Conservation (phyloP, 2,329 filamentous ascomycete genomes). For the Hypoxylon sp. region DNA sequence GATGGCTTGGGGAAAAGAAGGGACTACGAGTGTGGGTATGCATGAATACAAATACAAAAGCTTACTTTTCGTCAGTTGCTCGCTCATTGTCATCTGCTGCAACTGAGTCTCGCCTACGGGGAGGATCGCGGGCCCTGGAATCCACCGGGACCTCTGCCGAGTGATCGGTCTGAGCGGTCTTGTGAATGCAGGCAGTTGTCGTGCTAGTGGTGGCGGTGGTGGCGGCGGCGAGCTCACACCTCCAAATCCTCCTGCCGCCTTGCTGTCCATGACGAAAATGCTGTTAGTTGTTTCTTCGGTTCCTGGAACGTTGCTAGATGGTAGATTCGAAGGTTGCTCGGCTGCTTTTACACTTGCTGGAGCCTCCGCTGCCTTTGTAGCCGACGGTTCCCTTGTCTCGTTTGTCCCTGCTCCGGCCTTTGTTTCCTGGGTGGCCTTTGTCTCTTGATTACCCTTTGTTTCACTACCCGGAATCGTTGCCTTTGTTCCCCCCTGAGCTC, state of each 20-base stretch:
- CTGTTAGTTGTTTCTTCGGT: neutral
- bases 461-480: neutral
- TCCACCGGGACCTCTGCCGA: slow-evolving; percentile 34
- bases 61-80: slow-evolving; percentile 41
- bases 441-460: slow-evolving; percentile 15
- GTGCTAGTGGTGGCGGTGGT: neutral
- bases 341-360: neutral
- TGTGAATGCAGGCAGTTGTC: neutral
- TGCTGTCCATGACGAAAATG: no score
- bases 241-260: neutral
- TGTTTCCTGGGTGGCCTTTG: slow-evolving; percentile 1
- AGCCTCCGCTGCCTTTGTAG: neutral
- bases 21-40: neutral
- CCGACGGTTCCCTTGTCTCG: neutral
- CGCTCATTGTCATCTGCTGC: slow-evolving; percentile 44
- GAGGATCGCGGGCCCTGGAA: slow-evolving; percentile 46
- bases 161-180: slow-evolving; percentile 28
- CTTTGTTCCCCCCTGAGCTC: slow-evolving; percentile 3
- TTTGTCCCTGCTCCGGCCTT: slow-evolving; percentile 10
- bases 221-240: slow-evolving; percentile 3
- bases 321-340: neutral
- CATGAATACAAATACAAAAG: neutral
- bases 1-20: neutral
- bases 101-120: slow-evolving; percentile 50
- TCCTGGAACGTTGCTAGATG: neutral